Base-by-base conservation (phyloP, 2,329 filamentous ascomycete species). In the Pyricularia pennisetigena region DNA sequence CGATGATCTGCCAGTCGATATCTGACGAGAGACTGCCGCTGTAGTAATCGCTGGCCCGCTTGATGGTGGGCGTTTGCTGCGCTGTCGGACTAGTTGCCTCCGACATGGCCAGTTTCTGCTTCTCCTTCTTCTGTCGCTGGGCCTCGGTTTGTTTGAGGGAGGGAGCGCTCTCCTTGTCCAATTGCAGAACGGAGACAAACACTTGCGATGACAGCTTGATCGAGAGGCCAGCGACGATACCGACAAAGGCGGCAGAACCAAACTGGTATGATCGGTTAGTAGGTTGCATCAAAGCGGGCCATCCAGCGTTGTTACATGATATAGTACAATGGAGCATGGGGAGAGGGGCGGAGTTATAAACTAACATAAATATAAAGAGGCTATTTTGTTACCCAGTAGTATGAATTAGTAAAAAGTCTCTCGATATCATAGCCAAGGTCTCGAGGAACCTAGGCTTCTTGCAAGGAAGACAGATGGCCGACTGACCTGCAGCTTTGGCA, bases 211-310 rank as follows among this genome's bases (percentile, higher is more conserved):
- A 81, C 67, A 86, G 78, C 73, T 86, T 83, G 62, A 93, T 76
- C 23, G 85, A 71, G 66, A 88, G 76, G 67, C 90, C 91, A 30
- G 88, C 80, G 12, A 86, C 66, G 67, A 88, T 78, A n/a, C 92
- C 92, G 67, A 92, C 82, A 23, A 91, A 77, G 35, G 86, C 83
- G 8, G 91, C 92, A 28, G 88, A 83, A 65, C 87, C 88, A 64
- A 93, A 81, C 81, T 82, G 68, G 63, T 12, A 41, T 32, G 57
- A 41, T 61, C 10, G 8, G 57, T 61, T 8, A 62, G 59, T 28
- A 28, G 24, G 26, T 62, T 62, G 57, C 57, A 24, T n/a, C 57
- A 26, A 29, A 62, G 16, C 59, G 12, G 79, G 81, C 80, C 83
- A 71, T 65, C 75, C 72, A 68, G 77, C 76, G 24, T 81, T 69